Conservation (phyloP, 2,329 filamentous ascomycete genomes). For the Thyridium curvatum region DNA sequence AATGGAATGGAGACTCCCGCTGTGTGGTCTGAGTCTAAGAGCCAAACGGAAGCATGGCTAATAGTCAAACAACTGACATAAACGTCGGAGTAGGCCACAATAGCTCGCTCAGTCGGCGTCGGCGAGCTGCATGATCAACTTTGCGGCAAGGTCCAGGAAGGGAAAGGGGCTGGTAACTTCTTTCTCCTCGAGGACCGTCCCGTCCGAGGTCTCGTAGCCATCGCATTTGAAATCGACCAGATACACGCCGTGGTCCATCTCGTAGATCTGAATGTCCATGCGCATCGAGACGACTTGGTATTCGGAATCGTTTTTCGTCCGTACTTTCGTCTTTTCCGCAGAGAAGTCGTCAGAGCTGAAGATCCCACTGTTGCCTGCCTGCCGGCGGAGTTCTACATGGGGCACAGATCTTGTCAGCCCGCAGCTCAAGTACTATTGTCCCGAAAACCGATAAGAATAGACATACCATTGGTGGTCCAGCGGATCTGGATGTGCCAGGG, state of each 20-base stretch:
- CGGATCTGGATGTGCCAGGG: constrained; percentile 92
- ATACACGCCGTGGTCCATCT: constrained; percentile 86
- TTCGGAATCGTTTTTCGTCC: constrained; percentile 34
- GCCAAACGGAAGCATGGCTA: no score
- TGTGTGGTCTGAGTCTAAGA: no score
- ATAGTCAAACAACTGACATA: neutral
- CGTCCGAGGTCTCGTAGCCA: constrained; percentile 78
- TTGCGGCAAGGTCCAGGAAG: constrained; percentile 88
- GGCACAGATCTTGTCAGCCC: no score
- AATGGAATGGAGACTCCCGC: no score
- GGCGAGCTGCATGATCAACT: constrained; percentile 87
- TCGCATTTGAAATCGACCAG: constrained; percentile 98
- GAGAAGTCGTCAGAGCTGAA: constrained; percentile 20
- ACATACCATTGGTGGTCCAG: constrained; percentile 77
- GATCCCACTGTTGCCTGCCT: constrained; percentile 23
- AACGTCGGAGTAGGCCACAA: neutral
- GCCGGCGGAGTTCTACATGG: constrained; percentile 30
- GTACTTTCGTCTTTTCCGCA: constrained; percentile 34
- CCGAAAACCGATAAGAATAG: constrained; percentile 28
- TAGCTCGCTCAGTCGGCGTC: constrained; percentile 63
- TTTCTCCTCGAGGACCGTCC: constrained; percentile 80
- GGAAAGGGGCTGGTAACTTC: constrained; percentile 93
- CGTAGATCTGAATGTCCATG: constrained; percentile 92
- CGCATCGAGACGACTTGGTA: constrained; percentile 82
- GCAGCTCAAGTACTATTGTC: no score